These are phyloP conservation scores for Amanita muscaria DNA, from an alignment of 768 basidiomycete species.

Conservation along the genomic window DNA sequence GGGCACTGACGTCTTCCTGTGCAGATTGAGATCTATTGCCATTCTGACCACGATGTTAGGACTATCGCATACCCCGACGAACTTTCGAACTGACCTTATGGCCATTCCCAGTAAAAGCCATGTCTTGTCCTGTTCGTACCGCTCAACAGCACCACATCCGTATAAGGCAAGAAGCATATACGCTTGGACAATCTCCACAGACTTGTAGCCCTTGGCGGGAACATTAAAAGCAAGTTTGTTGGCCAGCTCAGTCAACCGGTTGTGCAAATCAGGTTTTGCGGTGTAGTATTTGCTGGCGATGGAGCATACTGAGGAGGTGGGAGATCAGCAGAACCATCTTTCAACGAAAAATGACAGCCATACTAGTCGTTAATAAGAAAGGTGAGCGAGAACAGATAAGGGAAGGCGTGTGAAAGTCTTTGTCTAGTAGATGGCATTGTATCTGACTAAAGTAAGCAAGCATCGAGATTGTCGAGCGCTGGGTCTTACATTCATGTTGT, in stretches of 20 bases:
- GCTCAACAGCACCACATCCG: slow-evolving; percentile 91
- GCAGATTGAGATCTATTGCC: slow-evolving; percentile 93
- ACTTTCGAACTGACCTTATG: slow-evolving; percentile 43
- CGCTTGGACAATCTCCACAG: slow-evolving; percentile 92
- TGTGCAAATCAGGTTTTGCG: slow-evolving; percentile 72
- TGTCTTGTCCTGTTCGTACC: slow-evolving; percentile 94
- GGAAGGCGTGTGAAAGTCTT: slow-evolving; percentile 87
- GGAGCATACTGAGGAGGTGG: slow-evolving; percentile 65
- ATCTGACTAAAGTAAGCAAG: slow-evolving; percentile 34
- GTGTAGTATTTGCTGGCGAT: slow-evolving; percentile 88
- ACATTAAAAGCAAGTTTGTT: slow-evolving; percentile 85
- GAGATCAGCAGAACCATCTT: slow-evolving; percentile 4
- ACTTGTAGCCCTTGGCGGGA: slow-evolving; percentile 82
- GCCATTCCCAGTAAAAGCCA: slow-evolving; percentile 87
- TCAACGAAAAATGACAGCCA: slow-evolving; percentile 25
- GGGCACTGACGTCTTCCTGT: slow-evolving; percentile 66
- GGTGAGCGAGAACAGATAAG: slow-evolving; percentile 92
- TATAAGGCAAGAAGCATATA: slow-evolving; percentile 84
- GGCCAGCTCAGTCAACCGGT: slow-evolving; percentile 69
- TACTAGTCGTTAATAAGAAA: slow-evolving; percentile 89
- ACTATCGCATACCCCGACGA: neutral
- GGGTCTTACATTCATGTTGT: slow-evolving; percentile 57
- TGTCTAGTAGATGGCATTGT: slow-evolving; percentile 76
- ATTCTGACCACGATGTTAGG: slow-evolving; percentile 41
- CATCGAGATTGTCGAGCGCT: slow-evolving; percentile 9